Percentiles rank a stretch among this genome's conserved stretches.
Evolutionary conservation across 73 alveolate species (phyloP).

Genomic region (Paramecium octaurelia): DNA sequence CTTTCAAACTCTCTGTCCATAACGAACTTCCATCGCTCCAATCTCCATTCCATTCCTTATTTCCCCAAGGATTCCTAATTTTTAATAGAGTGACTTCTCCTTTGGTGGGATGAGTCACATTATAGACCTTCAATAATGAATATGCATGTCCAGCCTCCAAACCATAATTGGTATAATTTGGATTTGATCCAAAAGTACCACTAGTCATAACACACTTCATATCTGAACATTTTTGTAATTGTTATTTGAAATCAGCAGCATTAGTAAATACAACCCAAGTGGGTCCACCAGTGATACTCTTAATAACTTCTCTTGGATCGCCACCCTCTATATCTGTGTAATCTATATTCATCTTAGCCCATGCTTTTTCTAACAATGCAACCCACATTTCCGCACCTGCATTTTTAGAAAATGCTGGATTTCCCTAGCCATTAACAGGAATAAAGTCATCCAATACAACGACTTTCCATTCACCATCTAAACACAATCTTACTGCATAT

Average conservation of each 20-base stretch:
- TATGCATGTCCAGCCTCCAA: constrained; percentile 77
- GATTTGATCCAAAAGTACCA: constrained; percentile 65
- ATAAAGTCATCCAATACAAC: constrained; percentile 89
- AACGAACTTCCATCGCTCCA: constrained; percentile 86
- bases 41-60: constrained; percentile 94
- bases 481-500: constrained; percentile 84
- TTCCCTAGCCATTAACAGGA: constrained; percentile 76
- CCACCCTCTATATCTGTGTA: constrained; percentile 91
- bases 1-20: constrained; percentile 91
- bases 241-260: constrained; percentile 72
- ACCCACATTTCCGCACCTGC: constrained; percentile 96
- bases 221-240: constrained; percentile 69
- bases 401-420: constrained; percentile 82
- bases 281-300: constrained; percentile 93
- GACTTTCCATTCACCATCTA: constrained; percentile 81
- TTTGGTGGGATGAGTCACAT: constrained; percentile 33
- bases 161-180: constrained; percentile 61
- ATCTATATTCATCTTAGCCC: constrained; percentile 97
- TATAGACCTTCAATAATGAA: not conserved
- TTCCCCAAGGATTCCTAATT: constrained; percentile 97
- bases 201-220: constrained; percentile 83
- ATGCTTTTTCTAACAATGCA: constrained; percentile 93
- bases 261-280: constrained; percentile 73
- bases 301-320: constrained; percentile 83
- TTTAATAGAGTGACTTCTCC: constrained; percentile 76